These are phyloP conservation scores for Debaryomyces hansenii DNA, from an alignment of 805 yeast species.

Conservation along the genomic window DNA sequence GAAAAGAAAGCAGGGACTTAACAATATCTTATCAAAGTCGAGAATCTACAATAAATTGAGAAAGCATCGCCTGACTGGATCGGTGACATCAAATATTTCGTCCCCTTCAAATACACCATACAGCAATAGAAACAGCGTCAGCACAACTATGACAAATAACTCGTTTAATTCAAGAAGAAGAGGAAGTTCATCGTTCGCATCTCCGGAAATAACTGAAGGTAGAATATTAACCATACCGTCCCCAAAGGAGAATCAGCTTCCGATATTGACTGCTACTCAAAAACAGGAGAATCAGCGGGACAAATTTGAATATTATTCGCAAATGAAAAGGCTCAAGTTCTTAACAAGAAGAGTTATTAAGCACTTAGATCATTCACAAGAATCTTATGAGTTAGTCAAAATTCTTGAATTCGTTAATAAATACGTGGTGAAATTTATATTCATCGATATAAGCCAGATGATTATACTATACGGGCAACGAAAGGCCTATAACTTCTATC, in stretches of 20 bases:
- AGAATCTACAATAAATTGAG: slow-evolving; percentile 36
- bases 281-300: slow-evolving; percentile 28
- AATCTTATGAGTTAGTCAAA: slow-evolving; percentile 17
- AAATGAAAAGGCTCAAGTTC: slow-evolving; percentile 19
- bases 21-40: slow-evolving; percentile 30
- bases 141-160: slow-evolving; percentile 17
- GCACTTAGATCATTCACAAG: slow-evolving; percentile 9
- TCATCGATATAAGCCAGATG: slow-evolving; percentile 38
- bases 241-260: background rate
- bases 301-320: slow-evolving; percentile 37
- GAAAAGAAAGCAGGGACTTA: slow-evolving; percentile 17
- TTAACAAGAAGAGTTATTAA: slow-evolving; percentile 13
- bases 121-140: slow-evolving; percentile 22
- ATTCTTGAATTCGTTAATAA: slow-evolving; percentile 38
- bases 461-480: slow-evolving; percentile 29
- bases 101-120: slow-evolving; percentile 17
- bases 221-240: background rate
- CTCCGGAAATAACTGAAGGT: slow-evolving; percentile 6
- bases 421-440: slow-evolving; percentile 33
- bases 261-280: slow-evolving; percentile 16
- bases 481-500: slow-evolving; percentile 6
- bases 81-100: slow-evolving; percentile 22
- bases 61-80: slow-evolving; percentile 34
- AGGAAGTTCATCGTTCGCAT: slow-evolving; percentile 3
- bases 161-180: slow-evolving; percentile 22